A percentile compares a stretch with the other conserved stretches of the same genome.
Evolutionary conservation across 2,329 filamentous ascomycete species (phyloP).

Genomic region (Epichloe sibirici): DNA sequence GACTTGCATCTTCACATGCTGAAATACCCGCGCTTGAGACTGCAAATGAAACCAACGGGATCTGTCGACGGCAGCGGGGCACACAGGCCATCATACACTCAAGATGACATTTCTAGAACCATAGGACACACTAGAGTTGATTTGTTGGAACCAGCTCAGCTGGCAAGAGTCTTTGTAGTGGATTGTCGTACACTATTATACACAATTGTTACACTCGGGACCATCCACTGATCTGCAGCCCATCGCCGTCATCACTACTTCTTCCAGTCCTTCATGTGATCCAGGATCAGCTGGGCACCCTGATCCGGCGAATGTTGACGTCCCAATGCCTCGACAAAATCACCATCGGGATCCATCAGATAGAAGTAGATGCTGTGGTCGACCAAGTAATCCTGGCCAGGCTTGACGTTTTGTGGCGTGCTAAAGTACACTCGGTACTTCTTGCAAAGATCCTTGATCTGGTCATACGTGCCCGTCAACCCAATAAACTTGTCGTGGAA

Average conservation of each 20-base stretch:
- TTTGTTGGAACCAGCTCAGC: neutral
- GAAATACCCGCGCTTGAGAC: too few species aligned
- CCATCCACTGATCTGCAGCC: neutral
- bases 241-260: neutral
- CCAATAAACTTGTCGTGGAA: slow-evolving; percentile 83
- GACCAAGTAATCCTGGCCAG: slow-evolving; percentile 91
- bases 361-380: slow-evolving; percentile 99
- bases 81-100: neutral
- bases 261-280: slow-evolving; percentile 61
- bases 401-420: slow-evolving; percentile 76
- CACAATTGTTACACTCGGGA: neutral
- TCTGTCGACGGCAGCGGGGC: neutral
- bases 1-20: too few species aligned
- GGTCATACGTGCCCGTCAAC: slow-evolving; percentile 83
- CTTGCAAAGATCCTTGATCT: slow-evolving; percentile 91
- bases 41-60: too few species aligned
- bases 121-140: neutral
- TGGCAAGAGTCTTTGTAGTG: neutral
- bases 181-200: neutral
- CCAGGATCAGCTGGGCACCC: slow-evolving; percentile 70
- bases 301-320: slow-evolving; percentile 85
- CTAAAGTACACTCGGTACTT: slow-evolving; percentile 95
- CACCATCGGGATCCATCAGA: slow-evolving; percentile 94
- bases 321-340: slow-evolving; percentile 95
- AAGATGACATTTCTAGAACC: too few species aligned